Conservation (phyloP, 2,329 filamentous ascomycete genomes). For the Rutstroemia sydowiana region DNA sequence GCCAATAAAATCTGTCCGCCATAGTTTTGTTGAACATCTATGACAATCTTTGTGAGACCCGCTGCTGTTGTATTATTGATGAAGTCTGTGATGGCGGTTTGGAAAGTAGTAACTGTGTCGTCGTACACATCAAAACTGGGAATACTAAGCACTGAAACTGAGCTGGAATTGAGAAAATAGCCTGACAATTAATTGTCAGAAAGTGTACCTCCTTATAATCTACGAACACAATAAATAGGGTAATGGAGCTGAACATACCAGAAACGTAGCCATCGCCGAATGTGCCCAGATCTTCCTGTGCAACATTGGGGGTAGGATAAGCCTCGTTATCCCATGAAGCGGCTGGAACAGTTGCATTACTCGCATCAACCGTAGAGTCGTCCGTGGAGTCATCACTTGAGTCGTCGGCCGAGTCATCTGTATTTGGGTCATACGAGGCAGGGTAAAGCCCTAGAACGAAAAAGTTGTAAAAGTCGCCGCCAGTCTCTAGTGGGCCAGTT, state of each 20-base stretch:
- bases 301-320: slow-evolving; percentile 17
- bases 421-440: slow-evolving; percentile 14
- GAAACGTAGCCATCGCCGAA: slow-evolving; percentile 18
- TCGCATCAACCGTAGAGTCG: not conserved
- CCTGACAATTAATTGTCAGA: slow-evolving; percentile 7
- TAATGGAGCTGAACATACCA: not conserved
- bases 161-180: slow-evolving; percentile 20
- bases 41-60: slow-evolving; percentile 50
- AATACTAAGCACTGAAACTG: slow-evolving; percentile 34
- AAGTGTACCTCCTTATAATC: not conserved
- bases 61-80: slow-evolving; percentile 37
- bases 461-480: slow-evolving; percentile 25
- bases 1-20: slow-evolving; percentile 57
- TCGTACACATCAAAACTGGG: slow-evolving; percentile 31
- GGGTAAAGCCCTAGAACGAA: slow-evolving; percentile 23
- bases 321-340: slow-evolving; percentile 12
- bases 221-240: not conserved
- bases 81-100: slow-evolving; percentile 31
- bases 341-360: not conserved
- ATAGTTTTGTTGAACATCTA: slow-evolving; percentile 54
- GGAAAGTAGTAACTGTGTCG: slow-evolving; percentile 28
- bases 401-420: slow-evolving; percentile 2
- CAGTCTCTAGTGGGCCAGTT: slow-evolving; percentile 24
- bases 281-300: slow-evolving; percentile 17
- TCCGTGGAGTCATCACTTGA: not conserved